Evolutionary conservation across 179 eudicot species (phyloP).

Genomic region (Heliamphora pulchella): DNA sequence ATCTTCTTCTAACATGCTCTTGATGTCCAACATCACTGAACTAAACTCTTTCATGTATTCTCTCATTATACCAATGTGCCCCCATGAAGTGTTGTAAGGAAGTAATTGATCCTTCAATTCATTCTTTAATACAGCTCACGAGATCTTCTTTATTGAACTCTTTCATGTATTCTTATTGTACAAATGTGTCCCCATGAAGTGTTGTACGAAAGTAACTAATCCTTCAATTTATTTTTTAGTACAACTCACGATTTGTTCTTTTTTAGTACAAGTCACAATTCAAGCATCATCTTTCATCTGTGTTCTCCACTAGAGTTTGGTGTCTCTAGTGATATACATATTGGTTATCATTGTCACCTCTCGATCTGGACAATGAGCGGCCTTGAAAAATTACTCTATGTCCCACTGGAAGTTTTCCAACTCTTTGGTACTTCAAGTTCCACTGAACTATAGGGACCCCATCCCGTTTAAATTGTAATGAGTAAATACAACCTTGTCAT

Average conservation of each 20-base stretch:
- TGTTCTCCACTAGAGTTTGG: slow-evolving; percentile 8
- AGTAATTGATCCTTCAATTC: neutral
- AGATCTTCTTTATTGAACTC: neutral
- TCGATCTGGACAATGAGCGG: neutral
- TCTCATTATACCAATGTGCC: no score
- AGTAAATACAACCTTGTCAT: no score
- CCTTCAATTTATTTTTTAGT: neutral
- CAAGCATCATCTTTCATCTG: neutral
- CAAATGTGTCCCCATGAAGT: neutral
- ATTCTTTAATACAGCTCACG: neutral
- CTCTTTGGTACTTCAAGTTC: slow-evolving; percentile 6
- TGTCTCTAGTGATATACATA: slow-evolving; percentile 7
- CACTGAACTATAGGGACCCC: neutral
- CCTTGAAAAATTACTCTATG: slow-evolving; percentile 6
- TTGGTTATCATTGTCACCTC: neutral
- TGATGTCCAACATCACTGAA: no score
- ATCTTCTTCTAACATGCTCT: no score
- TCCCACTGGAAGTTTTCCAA: slow-evolving; percentile 15
- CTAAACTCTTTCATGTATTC: no score
- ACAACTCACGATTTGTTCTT: neutral
- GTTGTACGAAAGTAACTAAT: neutral
- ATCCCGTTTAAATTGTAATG: no score
- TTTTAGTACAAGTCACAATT: neutral
- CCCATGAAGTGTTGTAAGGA: neutral
- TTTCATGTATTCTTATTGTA: no score